These are phyloP conservation scores for Chalciporus chontae DNA, from an alignment of 768 basidiomycete species.

Conservation along the genomic window DNA sequence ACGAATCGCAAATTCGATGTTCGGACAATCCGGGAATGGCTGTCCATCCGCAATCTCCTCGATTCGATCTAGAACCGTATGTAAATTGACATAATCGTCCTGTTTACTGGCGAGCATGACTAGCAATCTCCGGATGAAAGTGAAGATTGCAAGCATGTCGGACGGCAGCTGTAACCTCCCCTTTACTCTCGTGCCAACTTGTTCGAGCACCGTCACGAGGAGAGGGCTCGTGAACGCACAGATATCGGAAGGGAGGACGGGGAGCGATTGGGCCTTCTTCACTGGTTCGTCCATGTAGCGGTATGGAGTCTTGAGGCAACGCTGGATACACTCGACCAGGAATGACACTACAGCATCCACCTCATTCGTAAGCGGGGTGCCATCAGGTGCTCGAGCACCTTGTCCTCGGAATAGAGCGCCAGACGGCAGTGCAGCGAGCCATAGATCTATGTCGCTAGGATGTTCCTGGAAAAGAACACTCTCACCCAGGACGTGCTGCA, in stretches of 20 bases:
- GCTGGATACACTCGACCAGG: conserved; percentile 82
- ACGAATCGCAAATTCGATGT: conserved; percentile 38
- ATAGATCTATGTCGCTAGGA: conserved; percentile 62
- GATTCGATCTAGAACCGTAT: conserved; percentile 33
- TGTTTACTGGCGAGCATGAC: conserved; percentile 56
- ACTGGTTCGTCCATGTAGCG: conserved; percentile 76
- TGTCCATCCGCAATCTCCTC: conserved; percentile 31
- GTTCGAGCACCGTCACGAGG: conserved; percentile 77
- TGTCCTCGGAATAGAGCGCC: conserved; percentile 21
- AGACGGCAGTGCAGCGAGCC: conserved; percentile 66
- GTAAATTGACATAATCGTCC: conserved; percentile 32
- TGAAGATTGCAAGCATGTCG: conserved; percentile 57
- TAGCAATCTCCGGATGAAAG: conserved; percentile 61
- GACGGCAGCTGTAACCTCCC: conserved; percentile 54
- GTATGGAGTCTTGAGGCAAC: conserved; percentile 81
- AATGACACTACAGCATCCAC: conserved; percentile 58
- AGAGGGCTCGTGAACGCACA: conserved; percentile 60
- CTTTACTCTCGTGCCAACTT: conserved; percentile 62
- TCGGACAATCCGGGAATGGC: conserved; percentile 34
- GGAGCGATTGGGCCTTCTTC: conserved; percentile 25
- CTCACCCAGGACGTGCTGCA: conserved; percentile 61
- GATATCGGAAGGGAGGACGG: neutral
- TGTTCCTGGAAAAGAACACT: conserved; percentile 83
- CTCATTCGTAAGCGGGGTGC: conserved; percentile 43
- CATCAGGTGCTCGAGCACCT: conserved; percentile 30